Conservation (phyloP, 331 rosid species). For the Acacia pycnantha region DNA sequence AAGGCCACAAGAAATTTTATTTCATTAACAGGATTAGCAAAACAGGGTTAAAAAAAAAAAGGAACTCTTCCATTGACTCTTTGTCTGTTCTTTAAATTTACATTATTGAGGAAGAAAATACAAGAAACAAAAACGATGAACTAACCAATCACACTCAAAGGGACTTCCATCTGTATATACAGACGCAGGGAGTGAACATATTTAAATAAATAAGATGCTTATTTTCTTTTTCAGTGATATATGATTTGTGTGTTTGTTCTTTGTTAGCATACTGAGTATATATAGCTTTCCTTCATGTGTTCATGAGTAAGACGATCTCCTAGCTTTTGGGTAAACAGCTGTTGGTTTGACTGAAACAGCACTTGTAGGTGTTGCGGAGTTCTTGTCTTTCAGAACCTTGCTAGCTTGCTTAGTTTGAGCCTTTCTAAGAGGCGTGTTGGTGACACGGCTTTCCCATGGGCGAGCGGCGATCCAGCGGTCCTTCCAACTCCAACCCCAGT, state of each 20-base stretch:
- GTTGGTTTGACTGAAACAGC: conserved; percentile 36
- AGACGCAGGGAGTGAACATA: not conserved
- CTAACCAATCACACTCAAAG: too few relatives aligned
- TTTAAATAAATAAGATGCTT: not conserved
- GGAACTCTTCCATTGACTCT: too few relatives aligned
- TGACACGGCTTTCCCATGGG: conserved; percentile 73
- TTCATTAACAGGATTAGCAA: too few relatives aligned
- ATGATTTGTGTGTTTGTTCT: conserved; percentile 18
- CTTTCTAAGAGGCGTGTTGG: conserved; percentile 44
- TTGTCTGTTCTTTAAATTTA: too few relatives aligned
- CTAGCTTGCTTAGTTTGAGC: conserved; percentile 39
- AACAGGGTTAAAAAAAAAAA: too few relatives aligned
- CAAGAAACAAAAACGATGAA: too few relatives aligned
- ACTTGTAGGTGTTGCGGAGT: conserved; percentile 36
- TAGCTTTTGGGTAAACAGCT: conserved; percentile 47
- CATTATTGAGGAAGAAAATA: too few relatives aligned
- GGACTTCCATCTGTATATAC: too few relatives aligned
- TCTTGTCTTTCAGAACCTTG: conserved; percentile 40
- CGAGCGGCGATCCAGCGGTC: conserved; percentile 84
- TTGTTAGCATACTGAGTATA: conserved; percentile 23
- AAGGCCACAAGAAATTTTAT: too few relatives aligned
- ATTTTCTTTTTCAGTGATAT: not conserved
- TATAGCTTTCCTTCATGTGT: conserved; percentile 35
- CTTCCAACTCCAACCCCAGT: conserved; percentile 91
- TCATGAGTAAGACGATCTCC: conserved; percentile 55